phyloP scores from a whole-genome alignment of 345 rosid genomes.

The Odontarrhena argentea region DNA sequence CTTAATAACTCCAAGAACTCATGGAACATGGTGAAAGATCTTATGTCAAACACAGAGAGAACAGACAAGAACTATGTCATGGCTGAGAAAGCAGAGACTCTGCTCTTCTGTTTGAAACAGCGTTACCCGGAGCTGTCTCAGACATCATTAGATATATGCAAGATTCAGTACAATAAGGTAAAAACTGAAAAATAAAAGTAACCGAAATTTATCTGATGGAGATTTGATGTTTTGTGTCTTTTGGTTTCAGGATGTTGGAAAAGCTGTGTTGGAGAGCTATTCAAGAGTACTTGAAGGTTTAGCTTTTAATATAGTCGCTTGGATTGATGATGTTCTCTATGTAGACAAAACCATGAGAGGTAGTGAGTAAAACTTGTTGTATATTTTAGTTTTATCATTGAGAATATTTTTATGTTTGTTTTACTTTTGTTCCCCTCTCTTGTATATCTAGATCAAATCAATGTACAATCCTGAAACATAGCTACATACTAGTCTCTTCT shows the following conservation, averaged over 20 bases:
- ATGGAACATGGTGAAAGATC: conserved; percentile 93
- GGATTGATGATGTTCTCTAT: conserved; percentile 79
- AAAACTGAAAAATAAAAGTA: not conserved
- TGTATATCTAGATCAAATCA: conserved; percentile 20
- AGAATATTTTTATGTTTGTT: conserved; percentile 16
- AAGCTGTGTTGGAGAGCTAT: conserved; percentile 78
- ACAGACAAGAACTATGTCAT: conserved; percentile 85
- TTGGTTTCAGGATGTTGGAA: conserved; percentile 75
- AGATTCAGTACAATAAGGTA: conserved; percentile 74
- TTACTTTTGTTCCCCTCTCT: not conserved
- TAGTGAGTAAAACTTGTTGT: conserved; percentile 9
- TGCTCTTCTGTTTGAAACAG: conserved; percentile 78
- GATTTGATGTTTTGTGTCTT: not conserved
- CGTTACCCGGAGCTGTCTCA: conserved; percentile 80
- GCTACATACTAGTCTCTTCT: not conserved
- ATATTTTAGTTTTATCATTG: not conserved
- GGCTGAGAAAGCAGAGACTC: conserved; percentile 88
- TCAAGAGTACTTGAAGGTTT: conserved; percentile 82
- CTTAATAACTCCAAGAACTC: conserved; percentile 74
- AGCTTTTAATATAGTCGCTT: conserved; percentile 79
- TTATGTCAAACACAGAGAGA: conserved; percentile 62
- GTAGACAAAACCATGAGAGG: conserved; percentile 58
- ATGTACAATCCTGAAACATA: not conserved
- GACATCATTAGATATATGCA: conserved; percentile 83
- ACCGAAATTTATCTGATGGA: not conserved